Evolutionary conservation across 768 basidiomycete genomes (phyloP).

Genomic region (Kwoniella sp.): DNA sequence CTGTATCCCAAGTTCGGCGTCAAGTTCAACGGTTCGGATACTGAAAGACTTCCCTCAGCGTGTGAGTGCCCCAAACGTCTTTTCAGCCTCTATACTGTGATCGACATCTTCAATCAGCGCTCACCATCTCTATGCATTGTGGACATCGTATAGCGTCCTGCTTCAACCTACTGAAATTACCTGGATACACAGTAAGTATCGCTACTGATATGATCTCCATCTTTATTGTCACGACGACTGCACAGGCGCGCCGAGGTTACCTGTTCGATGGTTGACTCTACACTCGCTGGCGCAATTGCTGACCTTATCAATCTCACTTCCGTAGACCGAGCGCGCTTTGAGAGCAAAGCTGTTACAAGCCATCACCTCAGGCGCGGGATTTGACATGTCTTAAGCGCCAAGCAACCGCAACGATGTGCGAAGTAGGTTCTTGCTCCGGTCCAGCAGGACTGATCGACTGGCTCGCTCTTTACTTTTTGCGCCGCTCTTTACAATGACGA

Average conservation of each 20-base stretch:
- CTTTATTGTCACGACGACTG: too few relatives aligned
- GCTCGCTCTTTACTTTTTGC: too few relatives aligned
- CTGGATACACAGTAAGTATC: slow-evolving; percentile 36
- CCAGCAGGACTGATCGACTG: too few relatives aligned
- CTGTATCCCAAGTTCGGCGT: slow-evolving; percentile 87
- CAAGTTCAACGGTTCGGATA: slow-evolving; percentile 74
- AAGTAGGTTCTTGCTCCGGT: too few relatives aligned
- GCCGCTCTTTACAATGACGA: too few relatives aligned
- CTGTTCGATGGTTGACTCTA: background rate
- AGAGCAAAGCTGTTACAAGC: slow-evolving; percentile 79
- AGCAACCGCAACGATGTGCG: too few relatives aligned
- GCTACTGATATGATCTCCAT: background rate
- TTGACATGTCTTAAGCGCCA: slow-evolving; percentile 74
- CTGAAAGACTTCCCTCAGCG: slow-evolving; percentile 50
- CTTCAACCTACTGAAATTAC: slow-evolving; percentile 85
- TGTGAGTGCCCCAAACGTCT: slow-evolving; percentile 37
- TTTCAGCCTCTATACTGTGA: too few relatives aligned
- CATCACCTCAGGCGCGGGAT: slow-evolving; percentile 84
- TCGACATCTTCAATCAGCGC: slow-evolving; percentile 57
- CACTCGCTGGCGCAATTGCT: background rate
- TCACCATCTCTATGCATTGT: too few relatives aligned
- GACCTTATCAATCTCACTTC: slow-evolving; percentile 51
- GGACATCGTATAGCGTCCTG: slow-evolving; percentile 69
- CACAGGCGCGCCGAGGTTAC: too few relatives aligned
- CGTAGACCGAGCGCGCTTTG: slow-evolving; percentile 67